Conservation (phyloP, 208 protist genomes). For the Leishmania lainsoni region DNA sequence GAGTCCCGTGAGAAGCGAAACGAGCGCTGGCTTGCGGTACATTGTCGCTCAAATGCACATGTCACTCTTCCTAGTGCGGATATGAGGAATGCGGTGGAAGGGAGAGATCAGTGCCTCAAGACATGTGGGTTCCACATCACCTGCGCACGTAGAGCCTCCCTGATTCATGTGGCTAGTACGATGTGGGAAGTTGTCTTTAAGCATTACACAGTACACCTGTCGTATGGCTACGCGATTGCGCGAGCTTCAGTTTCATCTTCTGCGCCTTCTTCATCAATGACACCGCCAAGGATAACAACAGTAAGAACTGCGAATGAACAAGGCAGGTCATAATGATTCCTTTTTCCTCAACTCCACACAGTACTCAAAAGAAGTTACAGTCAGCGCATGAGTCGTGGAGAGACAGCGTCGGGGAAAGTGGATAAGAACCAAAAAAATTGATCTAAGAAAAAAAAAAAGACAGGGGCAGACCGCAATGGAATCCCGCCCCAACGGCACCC, state of each 20-base stretch:
- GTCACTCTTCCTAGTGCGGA: background rate
- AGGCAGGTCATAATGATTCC: background rate
- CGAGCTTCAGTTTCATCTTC: background rate
- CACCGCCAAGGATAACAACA: background rate
- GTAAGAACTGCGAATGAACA: background rate
- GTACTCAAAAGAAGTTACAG: background rate
- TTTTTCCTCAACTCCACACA: background rate
- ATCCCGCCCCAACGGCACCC: background rate
- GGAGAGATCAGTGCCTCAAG: background rate
- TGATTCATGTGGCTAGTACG: background rate
- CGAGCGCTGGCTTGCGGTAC: background rate
- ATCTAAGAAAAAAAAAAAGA: background rate
- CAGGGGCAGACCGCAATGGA: no score
- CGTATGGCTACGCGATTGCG: background rate
- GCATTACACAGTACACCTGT: background rate
- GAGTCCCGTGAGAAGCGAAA: background rate
- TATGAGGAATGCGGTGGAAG: background rate
- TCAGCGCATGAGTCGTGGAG: background rate
- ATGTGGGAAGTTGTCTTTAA: background rate
- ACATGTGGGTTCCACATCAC: background rate
- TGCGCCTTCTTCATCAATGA: background rate
- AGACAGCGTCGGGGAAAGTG: background rate
- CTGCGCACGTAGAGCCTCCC: background rate
- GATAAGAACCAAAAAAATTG: background rate
- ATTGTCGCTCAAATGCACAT: background rate